phyloP scores from a whole-genome alignment of 2,329 filamentous ascomycete genomes.

The Trichoderma sp. region DNA sequence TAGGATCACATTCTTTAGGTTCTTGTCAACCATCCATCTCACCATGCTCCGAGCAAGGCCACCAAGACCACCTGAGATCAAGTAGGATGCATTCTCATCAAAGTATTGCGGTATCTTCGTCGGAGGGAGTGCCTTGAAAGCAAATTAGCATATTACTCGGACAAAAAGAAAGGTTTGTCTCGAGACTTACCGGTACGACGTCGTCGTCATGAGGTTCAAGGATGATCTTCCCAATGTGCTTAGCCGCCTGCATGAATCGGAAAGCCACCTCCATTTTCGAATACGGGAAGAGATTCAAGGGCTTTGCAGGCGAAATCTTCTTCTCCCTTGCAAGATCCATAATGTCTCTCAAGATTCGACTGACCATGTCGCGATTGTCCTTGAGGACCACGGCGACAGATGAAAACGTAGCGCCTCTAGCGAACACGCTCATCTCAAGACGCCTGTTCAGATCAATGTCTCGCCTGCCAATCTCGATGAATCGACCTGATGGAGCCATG shows the following conservation, averaged over 20 bases:
- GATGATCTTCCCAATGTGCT: neutral
- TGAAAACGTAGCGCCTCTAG: neutral
- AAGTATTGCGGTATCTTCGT: neutral
- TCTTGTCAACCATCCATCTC: neutral
- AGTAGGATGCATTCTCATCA: neutral
- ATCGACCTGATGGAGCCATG: neutral
- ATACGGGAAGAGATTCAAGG: neutral
- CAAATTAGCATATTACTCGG: neutral
- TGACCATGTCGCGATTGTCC: neutral
- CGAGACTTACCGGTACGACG: neutral
- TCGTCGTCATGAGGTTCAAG: neutral
- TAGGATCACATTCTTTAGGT: neutral
- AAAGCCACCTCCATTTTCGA: neutral
- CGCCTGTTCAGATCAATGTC: neutral
- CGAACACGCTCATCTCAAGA: neutral
- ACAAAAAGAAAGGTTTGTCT: neutral
- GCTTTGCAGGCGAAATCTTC: neutral
- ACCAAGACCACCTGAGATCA: neutral
- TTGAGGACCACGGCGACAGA: neutral
- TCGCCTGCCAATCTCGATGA: neutral
- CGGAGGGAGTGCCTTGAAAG: neutral
- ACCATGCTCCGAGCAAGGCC: neutral
- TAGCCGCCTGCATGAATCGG: neutral
- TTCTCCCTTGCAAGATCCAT: neutral
- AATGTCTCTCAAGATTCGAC: neutral